A percentile compares a stretch with the other conserved stretches of the same genome.
These are phyloP conservation scores for Plasmodium berghei DNA, from an alignment of 169 alveolate genomes.

Conservation along the genomic window DNA sequence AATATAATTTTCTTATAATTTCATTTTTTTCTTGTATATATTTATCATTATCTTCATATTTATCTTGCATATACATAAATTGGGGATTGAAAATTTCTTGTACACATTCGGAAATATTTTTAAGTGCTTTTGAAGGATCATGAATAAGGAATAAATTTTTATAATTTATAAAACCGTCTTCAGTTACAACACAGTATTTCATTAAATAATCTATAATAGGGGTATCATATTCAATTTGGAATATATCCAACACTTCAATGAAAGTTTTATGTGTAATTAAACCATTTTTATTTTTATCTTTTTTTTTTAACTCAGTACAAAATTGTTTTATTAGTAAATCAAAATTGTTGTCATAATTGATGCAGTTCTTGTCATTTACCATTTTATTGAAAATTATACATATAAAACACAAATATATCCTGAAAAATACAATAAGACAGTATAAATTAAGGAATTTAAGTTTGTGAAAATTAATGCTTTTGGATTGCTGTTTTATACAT, in stretches of 20 bases:
- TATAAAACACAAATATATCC: slow-evolving; percentile 4
- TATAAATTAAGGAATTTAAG: neutral
- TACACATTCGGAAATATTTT: slow-evolving; percentile 59
- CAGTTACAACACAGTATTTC: slow-evolving; percentile 65
- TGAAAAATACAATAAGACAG: neutral
- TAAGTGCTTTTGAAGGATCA: slow-evolving; percentile 51
- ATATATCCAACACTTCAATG: slow-evolving; percentile 57
- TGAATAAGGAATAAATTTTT: slow-evolving; percentile 57
- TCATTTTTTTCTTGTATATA: slow-evolving; percentile 57
- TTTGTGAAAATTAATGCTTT: neutral
- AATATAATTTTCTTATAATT: slow-evolving; percentile 64
- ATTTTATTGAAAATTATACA: slow-evolving; percentile 18
- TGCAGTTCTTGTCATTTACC: slow-evolving; percentile 16
- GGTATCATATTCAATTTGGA: slow-evolving; percentile 63
- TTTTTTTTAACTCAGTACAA: slow-evolving; percentile 56
- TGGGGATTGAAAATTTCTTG: slow-evolving; percentile 46
- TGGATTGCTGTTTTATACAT: too few relatives aligned
- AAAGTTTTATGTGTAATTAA: slow-evolving; percentile 50
- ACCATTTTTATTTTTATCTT: slow-evolving; percentile 71
- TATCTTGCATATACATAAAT: slow-evolving; percentile 62
- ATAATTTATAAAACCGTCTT: slow-evolving; percentile 71
- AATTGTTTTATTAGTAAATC: slow-evolving; percentile 32
- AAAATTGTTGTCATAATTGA: slow-evolving; percentile 9
- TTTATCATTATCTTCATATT: slow-evolving; percentile 70
- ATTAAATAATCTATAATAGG: slow-evolving; percentile 53